Evolutionary conservation across 495 filamentous ascomycete species (phyloP).

Genomic region (Hyaloscypha hepaticicola): DNA sequence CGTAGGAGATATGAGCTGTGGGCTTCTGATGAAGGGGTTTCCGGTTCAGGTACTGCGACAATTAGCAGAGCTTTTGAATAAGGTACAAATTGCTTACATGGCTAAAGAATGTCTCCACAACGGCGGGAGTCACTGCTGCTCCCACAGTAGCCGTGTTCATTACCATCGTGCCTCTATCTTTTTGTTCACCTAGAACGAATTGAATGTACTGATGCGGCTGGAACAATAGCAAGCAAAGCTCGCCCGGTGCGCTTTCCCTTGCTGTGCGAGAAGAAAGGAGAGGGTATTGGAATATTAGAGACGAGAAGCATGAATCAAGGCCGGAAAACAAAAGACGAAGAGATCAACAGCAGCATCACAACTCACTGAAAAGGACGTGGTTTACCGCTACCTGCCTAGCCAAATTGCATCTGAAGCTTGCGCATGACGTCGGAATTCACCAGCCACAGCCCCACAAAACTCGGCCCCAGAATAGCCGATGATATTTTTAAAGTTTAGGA

Average conservation of each 20-base stretch:
- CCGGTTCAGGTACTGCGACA: constrained; percentile 72
- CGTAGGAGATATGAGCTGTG: constrained; percentile 84
- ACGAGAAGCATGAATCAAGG: not conserved
- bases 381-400: not conserved
- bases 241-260: not conserved
- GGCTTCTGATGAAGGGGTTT: constrained; percentile 73
- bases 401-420: not conserved
- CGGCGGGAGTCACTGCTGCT: constrained; percentile 73
- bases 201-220: not conserved
- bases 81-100: constrained; percentile 56
- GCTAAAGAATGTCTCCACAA: constrained; percentile 72
- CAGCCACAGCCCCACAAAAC: not conserved
- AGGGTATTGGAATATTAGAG: not conserved
- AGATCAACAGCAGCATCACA: not conserved
- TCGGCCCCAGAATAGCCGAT: not conserved
- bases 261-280: not conserved
- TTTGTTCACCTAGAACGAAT: not conserved
- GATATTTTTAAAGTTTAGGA: not conserved
- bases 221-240: not conserved
- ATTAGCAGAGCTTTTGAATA: constrained; percentile 18
- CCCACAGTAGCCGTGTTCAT: constrained; percentile 73
- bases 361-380: not conserved
- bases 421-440: not conserved
- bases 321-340: not conserved
- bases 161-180: constrained; percentile 23